These are phyloP conservation scores for Termitomyces sp. DNA, from an alignment of 768 basidiomycete genomes.

Conservation along the genomic window DNA sequence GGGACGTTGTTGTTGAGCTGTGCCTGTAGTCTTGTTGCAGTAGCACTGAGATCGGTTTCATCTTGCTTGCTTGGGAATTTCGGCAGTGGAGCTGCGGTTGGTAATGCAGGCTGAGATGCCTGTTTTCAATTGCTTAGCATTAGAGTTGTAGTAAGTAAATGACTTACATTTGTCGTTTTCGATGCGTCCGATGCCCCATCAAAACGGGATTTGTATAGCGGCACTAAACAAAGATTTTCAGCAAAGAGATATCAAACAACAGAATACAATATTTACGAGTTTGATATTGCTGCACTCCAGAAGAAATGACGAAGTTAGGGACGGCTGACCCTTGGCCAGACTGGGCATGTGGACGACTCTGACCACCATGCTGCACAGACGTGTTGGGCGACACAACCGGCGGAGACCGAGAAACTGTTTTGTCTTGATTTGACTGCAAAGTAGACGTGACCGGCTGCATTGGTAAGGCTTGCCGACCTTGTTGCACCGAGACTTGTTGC, in stretches of 20 bases:
- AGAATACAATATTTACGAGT: neutral
- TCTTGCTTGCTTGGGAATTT: neutral
- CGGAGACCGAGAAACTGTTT: neutral
- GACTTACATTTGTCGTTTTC: neutral
- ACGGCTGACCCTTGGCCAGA: neutral
- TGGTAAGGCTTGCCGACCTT: constrained; percentile 4
- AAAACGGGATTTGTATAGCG: constrained; percentile 2
- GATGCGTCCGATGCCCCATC: neutral
- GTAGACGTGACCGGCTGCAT: constrained; percentile 10
- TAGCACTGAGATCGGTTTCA: neutral
- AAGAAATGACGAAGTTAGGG: constrained; percentile 5
- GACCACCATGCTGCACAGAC: neutral
- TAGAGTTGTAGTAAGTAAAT: neutral
- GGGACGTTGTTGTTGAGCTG: neutral
- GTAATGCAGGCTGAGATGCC: neutral
- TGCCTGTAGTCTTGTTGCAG: neutral
- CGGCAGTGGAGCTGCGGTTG: neutral
- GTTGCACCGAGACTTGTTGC: neutral
- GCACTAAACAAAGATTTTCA: neutral
- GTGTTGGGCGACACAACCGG: neutral
- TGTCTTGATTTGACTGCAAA: neutral
- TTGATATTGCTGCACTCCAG: neutral
- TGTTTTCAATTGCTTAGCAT: neutral
- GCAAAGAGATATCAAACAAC: neutral
- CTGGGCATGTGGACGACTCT: neutral